Evolutionary conservation across 2,329 filamentous ascomycete genomes (phyloP), one percentile per base, ranked within the genome.

Genomic region (Trichoderma harzianum): DNA sequence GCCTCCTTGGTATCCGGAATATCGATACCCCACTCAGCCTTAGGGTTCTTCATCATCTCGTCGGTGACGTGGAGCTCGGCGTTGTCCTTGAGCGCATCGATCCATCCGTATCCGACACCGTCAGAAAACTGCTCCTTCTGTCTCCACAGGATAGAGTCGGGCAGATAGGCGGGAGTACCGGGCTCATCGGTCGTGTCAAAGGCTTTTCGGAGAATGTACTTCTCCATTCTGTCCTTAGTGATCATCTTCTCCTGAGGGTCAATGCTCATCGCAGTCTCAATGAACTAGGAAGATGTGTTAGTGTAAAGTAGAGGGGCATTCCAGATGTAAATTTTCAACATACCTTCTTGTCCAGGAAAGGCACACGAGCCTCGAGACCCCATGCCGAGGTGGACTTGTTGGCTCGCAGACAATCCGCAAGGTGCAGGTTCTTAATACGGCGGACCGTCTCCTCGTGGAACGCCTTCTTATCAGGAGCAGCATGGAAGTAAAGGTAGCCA

Each of bases 121-220:
- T 99, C 97, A 72, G 92, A 97, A 87, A 99, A 99, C 85, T 99
- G 96, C 86, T 99, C 96, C 90, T 99, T 99, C 84, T 99, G 97
- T 80, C 97, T 89, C 93, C 94, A 99, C 71, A 99, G 90, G 77
- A 99, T 99, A 81, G 95, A 90, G 21, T 97, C 91, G 8, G 97
- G 96, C n/a, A 99, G 90, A 85, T 98, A 99, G 11, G 96, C 91
- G 81, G 92, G 84, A 63, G 87, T 89, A 62, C 87, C 90, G 18
- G 95, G 94, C 83, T 97, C 93, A 79, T 95, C 94, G 62, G 88
- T 89, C 34, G 94, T 97, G 84, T 99, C 96, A 80, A 99, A 99
- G 3, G 96, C 97, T 84, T 98, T 98, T 80, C 96, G 93, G 76
- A 99, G 87, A 76, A 99, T 97, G 87, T 98, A 97, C 86, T 99